Evolutionary conservation across 805 yeast species (phyloP), one percentile per base, ranked within the genome.

Genomic region (Myxozyma neotropica): DNA sequence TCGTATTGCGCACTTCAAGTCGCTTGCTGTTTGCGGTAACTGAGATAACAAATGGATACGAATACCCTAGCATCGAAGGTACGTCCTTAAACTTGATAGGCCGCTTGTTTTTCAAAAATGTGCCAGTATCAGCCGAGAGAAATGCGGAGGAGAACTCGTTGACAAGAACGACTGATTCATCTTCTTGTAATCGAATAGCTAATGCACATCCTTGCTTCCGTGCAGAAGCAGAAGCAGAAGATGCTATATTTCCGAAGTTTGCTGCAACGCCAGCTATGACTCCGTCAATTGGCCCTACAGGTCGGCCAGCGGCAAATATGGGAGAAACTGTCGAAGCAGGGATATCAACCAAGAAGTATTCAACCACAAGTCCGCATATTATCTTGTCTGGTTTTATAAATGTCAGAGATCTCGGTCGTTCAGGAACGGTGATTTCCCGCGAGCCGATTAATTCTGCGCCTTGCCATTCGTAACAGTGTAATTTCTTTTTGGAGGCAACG

Each of bases 21-120:
- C 31, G 29, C 26, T 56, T 59, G 4, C 70, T 63, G 36, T 68
- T 69, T 8, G 70, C 65, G 6, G 59, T 54, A 29, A 71, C 63
- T 4, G 73, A 51, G 4, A 79, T 51, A 13, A 79, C 58, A 59
- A 77, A 80, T 0, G 83, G 83, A 52, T 77, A 75, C 70, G 72
- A 70, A 60, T 69, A 75, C 31, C 66, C 70, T 15, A 76, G 64
- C 53, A 58, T 57, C 27, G 67, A 62, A 8, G 79, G 75, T 13
- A 57, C 61, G 35, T 55, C 65, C n/a, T 42, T 53, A 29, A 53
- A 61, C 29, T 39, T 44, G 21, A 61, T 45, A 26, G 57, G 65
- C 19, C 54, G 46, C 44, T 57, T 57, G 13, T 46, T 53, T 39
- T 48, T 47, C 33, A 61, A 8, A 24, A 61, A 51, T 12, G 38